Conservation (phyloP, 345 rosid genomes). For the Citrus cavaleriei region DNA sequence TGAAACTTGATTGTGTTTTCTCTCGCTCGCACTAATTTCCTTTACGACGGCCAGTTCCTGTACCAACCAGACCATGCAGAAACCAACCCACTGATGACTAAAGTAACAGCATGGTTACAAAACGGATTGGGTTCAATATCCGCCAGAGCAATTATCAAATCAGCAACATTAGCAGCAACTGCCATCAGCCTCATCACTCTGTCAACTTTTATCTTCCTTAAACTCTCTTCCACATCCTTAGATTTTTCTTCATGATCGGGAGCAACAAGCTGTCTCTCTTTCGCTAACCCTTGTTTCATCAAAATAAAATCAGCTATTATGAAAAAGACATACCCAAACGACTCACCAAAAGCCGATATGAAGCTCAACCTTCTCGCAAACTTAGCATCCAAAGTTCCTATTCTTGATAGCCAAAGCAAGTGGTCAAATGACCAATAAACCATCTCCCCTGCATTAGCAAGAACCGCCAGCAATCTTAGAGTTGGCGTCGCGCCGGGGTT, state of each 20-base stretch:
- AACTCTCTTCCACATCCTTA: conserved; percentile 29
- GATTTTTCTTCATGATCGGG: conserved; percentile 15
- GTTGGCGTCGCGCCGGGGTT: conserved; percentile 55
- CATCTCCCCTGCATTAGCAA: conserved; percentile 94
- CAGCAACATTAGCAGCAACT: conserved; percentile 84
- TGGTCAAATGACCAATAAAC: conserved; percentile 95
- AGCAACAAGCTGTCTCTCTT: conserved; percentile 41
- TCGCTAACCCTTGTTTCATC: conserved; percentile 45
- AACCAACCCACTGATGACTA: conserved; percentile 87
- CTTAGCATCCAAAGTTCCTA: conserved; percentile 66
- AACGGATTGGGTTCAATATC: conserved; percentile 89
- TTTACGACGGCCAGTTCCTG: conserved; percentile 82
- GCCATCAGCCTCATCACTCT: conserved; percentile 85
- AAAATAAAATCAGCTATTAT: conserved; percentile 57
- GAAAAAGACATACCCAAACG: conserved; percentile 90
- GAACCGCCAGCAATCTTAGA: conserved; percentile 48
- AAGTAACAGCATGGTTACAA: conserved; percentile 67
- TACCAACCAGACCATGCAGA: conserved; percentile 99
- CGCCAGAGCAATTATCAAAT: conserved; percentile 74
- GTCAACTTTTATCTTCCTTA: conserved; percentile 51
- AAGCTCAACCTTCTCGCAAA: conserved; percentile 82
- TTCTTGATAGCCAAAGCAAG: conserved; percentile 88
- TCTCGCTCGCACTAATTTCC: neutral
- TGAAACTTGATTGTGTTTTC: neutral
- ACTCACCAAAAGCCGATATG: conserved; percentile 93